Conservation (phyloP, 106 monocot species). For the Dendrobium catenatum region DNA sequence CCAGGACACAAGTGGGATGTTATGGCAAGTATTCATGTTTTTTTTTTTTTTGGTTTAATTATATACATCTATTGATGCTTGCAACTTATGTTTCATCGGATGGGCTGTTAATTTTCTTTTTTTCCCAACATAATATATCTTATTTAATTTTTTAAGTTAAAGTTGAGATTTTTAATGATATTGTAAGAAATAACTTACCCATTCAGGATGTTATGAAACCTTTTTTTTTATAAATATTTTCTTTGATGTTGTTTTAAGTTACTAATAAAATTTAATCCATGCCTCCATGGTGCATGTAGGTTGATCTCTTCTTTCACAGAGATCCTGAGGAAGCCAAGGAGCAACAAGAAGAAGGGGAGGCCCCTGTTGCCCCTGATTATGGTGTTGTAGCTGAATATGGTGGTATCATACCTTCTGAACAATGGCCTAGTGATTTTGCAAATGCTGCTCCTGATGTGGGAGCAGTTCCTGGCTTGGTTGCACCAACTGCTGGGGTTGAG, state of each 20-base stretch:
- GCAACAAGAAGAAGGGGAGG: slow-evolving; percentile 57
- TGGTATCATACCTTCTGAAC: slow-evolving; percentile 14
- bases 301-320: slow-evolving; percentile 80
- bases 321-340: slow-evolving; percentile 85
- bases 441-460: slow-evolving; percentile 6
- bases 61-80: background rate
- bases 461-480: slow-evolving; percentile 7
- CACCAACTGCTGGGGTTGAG: slow-evolving; percentile 23
- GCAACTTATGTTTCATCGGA: background rate
- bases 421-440: slow-evolving; percentile 21
- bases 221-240: no score
- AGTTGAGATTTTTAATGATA: no score
- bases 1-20: slow-evolving; percentile 66
- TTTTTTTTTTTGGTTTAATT: background rate
- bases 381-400: slow-evolving; percentile 34
- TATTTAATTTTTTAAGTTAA: no score
- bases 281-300: slow-evolving; percentile 23
- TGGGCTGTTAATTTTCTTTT: background rate
- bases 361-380: slow-evolving; percentile 37
- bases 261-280: background rate
- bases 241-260: no score
- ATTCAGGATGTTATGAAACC: no score
- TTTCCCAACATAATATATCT: no score
- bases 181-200: no score
- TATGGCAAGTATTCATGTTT: slow-evolving; percentile 30